Percentiles rank a stretch among this genome's conserved stretches.
These are phyloP conservation scores for Aspergillus chevalieri DNA, from an alignment of 2,329 filamentous ascomycete species.

Conservation along the genomic window DNA sequence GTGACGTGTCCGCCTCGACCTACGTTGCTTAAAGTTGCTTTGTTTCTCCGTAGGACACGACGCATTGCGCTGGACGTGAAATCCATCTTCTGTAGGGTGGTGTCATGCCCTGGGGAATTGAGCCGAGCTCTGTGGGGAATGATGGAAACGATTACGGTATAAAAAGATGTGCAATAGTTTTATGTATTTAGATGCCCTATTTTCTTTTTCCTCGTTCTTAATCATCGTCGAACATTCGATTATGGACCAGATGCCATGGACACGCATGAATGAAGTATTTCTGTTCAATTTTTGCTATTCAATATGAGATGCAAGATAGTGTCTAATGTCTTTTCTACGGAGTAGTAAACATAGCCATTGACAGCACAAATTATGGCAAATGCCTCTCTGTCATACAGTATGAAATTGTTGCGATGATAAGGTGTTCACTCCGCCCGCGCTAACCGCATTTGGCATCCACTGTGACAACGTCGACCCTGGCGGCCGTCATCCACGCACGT, in stretches of 20 bases:
- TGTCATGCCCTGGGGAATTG: not conserved
- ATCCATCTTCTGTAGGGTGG: conserved; percentile 1
- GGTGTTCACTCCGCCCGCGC: conserved; percentile 4
- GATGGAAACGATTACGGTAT: conserved; percentile 19
- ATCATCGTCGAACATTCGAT: not conserved
- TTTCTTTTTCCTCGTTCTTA: conserved; percentile 1
- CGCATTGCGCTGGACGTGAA: conserved; percentile 23
- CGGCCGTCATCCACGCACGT: conserved; percentile 3
- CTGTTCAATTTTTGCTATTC: not conserved
- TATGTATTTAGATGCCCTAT: conserved; percentile 19
- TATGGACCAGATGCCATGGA: not conserved
- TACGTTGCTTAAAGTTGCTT: conserved; percentile 73
- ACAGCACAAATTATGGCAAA: too few relatives aligned
- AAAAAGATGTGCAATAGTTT: conserved; percentile 10
- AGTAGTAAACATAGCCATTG: too few relatives aligned
- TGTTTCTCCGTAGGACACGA: conserved; percentile 8
- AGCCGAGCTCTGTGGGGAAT: conserved; percentile 8
- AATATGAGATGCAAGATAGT: not conserved
- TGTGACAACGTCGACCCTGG: not conserved
- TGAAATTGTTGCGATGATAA: too few relatives aligned
- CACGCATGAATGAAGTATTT: not conserved
- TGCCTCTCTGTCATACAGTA: too few relatives aligned
- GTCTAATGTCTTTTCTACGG: not conserved
- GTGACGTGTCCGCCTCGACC: conserved; percentile 93
- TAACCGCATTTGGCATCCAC: conserved; percentile 11